phyloP scores from a whole-genome alignment of 345 rosid genomes.

The Garcia nutans region DNA sequence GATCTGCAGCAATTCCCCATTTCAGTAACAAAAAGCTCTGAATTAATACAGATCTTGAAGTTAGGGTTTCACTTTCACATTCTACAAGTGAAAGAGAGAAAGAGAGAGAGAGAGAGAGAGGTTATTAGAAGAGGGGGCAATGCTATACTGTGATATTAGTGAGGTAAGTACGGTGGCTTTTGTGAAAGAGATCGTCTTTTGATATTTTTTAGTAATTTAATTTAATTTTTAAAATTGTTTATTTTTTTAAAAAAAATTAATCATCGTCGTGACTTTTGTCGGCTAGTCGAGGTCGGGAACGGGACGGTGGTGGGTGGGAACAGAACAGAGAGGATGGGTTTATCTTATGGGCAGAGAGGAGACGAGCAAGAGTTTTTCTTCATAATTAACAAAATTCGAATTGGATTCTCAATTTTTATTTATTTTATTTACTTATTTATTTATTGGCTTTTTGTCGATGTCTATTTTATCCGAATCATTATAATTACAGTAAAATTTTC shows the following conservation, averaged over 20 bases:
- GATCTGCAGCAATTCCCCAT: slow-evolving; percentile 99
- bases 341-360: background rate
- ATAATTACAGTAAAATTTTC: no score
- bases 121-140: background rate
- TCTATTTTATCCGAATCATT: no score
- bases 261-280: slow-evolving; percentile 35
- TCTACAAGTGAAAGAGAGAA: slow-evolving; percentile 12
- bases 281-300: slow-evolving; percentile 33
- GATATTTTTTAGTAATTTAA: slow-evolving; percentile 9
- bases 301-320: slow-evolving; percentile 22
- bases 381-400: no score
- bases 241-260: background rate
- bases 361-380: no score
- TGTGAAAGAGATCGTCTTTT: slow-evolving; percentile 27
- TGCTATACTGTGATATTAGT: background rate
- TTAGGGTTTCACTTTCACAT: slow-evolving; percentile 27
- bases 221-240: background rate
- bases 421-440: no score
- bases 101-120: slow-evolving; percentile 4
- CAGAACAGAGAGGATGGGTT: background rate
- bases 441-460: no score
- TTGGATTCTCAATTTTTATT: no score
- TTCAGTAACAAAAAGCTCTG: background rate
- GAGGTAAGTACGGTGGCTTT: slow-evolving; percentile 23
- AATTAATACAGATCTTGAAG: slow-evolving; percentile 14